Conservation (phyloP, 73 alveolate genomes). For the Urostyla sp. region DNA sequence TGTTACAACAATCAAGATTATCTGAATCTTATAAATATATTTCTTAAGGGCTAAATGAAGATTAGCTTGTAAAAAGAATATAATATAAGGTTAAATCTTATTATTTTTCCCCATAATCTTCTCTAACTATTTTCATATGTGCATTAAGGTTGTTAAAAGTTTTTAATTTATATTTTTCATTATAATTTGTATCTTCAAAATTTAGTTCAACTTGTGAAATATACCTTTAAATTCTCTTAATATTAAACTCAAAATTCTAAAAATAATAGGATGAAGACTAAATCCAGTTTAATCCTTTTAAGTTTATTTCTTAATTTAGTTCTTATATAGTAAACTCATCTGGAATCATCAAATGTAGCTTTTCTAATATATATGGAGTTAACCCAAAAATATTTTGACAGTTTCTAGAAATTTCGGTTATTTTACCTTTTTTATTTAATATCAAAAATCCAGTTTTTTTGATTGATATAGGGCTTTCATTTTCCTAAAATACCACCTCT, state of each 20-base stretch:
- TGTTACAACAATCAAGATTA: neutral
- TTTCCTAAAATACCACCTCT: neutral
- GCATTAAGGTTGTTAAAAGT: neutral
- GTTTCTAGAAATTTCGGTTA: conserved; percentile 23
- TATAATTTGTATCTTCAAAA: neutral
- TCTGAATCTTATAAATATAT: neutral
- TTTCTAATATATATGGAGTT: conserved; percentile 1
- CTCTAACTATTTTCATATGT: conserved; percentile 37
- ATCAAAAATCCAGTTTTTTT: neutral
- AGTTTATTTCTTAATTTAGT: neutral
- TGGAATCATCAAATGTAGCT: neutral
- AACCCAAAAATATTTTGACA: neutral
- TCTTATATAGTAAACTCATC: conserved; percentile 10
- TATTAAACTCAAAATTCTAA: neutral
- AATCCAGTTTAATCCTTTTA: neutral
- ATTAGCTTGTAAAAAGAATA: conserved; percentile 26
- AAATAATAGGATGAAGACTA: neutral
- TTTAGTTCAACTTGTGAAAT: neutral
- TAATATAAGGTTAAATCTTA: neutral
- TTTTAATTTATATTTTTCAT: neutral
- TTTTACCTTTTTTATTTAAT: conserved; percentile 10
- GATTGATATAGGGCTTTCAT: conserved; percentile 1
- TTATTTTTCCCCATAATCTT: conserved; percentile 1
- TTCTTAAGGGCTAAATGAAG: too few relatives aligned
- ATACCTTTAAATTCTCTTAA: neutral